A percentile compares a stretch with the other conserved stretches of the same genome.
These are phyloP conservation scores for Agrocybe chaxingu DNA, from an alignment of 768 basidiomycete genomes.

Conservation along the genomic window DNA sequence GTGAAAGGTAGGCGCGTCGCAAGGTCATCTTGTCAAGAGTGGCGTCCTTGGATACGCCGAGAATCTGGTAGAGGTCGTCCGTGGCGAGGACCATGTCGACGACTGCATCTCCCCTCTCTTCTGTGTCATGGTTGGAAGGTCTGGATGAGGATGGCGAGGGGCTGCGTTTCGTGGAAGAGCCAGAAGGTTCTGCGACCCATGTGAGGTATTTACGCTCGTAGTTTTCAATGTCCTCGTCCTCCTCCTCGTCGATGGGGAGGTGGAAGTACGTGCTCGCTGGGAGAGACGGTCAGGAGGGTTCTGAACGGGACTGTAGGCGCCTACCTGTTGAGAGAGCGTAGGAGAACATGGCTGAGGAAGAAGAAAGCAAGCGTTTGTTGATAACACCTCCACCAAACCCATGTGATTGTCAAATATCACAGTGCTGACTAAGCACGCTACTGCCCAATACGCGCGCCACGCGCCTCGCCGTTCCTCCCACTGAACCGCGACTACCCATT, in stretches of 20 bases:
- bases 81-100: conserved; percentile 54
- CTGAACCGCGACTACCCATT: conserved; percentile 90
- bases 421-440: conserved; percentile 11
- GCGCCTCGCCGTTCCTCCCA: conserved; percentile 50
- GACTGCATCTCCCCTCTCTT: conserved; percentile 20
- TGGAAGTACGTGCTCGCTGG: conserved; percentile 63
- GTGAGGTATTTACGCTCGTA: conserved; percentile 46
- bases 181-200: conserved; percentile 42
- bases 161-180: conserved; percentile 15
- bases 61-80: conserved; percentile 70
- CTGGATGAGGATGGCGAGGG: background rate
- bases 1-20: conserved; percentile 70
- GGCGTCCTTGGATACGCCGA: conserved; percentile 55
- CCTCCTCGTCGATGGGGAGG: conserved; percentile 58
- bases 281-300: conserved; percentile 3
- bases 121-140: conserved; percentile 7
- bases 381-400: conserved; percentile 6
- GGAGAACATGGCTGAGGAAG: conserved; percentile 34
- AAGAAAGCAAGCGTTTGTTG: conserved; percentile 7
- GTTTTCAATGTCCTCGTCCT: conserved; percentile 43
- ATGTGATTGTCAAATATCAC: conserved; percentile 17
- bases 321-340: conserved; percentile 43
- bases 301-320: background rate
- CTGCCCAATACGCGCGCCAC: conserved; percentile 38
- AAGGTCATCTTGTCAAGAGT: conserved; percentile 59